Evolutionary conservation across 306 rosid species (phyloP), one percentile per base, ranked within the genome.

Genomic region (Prunus campanulata): DNA sequence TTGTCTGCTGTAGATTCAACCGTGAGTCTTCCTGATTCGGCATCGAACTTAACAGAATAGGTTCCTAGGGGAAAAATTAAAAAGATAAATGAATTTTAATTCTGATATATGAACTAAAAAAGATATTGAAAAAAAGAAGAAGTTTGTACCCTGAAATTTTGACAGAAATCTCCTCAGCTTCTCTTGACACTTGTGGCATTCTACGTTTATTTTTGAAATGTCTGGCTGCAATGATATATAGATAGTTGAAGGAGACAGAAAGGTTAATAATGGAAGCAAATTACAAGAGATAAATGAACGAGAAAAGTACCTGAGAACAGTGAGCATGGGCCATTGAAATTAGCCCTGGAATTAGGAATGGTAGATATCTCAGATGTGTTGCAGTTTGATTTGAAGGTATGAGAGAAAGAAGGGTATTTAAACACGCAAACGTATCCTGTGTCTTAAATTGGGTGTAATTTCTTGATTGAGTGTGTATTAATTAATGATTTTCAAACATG

Each of bases 141-240:
- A 59, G 22, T 6, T 2, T 27, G 42, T 29, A 62, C 67, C 67
- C 67, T 62, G 67, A 13, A 27, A 15, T 6, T 62, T 62, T 5
- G 67, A 62, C 42, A 62, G 67, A 8, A 62, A 62, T 62, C 42
- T 25, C 42, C 18, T 62, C 18, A 62, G 67, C 67, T 62, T 62
- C 44, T 62, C 11, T 62, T 62, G 67, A 12, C 44, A 62, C 6
- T 25, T 62, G n/a, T 16, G 39, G 4, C 67, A 62, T 62, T 62
- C 67, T 2, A 62, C 29, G 67, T 62, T 62, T 5, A 62, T 29
- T 16, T 27, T 62, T 14, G 67, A 29, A 27, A 62, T 13, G 20
- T 29, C 67, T 5, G 11, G 29, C 42, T 62, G 67, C 42, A 29
- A 29, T 29, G 35, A 12, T 56, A 9, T 20, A 35, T 1, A 35